A percentile compares a stretch with the other conserved stretches of the same genome.
Evolutionary conservation across 495 filamentous ascomycete species (phyloP).

Genomic region (Astrocystis sublimbata): DNA sequence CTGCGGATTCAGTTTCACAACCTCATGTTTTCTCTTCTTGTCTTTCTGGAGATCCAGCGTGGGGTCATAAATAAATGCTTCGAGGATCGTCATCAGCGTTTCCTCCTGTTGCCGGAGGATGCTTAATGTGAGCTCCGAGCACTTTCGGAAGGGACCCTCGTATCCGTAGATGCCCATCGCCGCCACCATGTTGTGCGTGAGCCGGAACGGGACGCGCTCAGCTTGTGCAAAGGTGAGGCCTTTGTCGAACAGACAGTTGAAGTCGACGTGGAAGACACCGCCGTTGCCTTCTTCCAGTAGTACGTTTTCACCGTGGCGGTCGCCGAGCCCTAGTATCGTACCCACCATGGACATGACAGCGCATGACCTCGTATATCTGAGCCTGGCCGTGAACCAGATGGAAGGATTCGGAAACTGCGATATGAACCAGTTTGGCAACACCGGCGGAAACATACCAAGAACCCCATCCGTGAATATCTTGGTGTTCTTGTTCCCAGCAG

Average conservation of each 20-base stretch:
- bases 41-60: constrained; percentile 87
- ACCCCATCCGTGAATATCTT: constrained; percentile 70
- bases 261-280: constrained; percentile 95
- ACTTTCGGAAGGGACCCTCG: constrained; percentile 88
- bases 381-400: constrained; percentile 86
- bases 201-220: constrained; percentile 92
- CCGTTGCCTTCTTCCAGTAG: constrained; percentile 92
- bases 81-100: constrained; percentile 92
- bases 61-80: constrained; percentile 95
- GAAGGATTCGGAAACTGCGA: constrained; percentile 91
- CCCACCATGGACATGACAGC: constrained; percentile 99
- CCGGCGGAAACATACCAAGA: constrained; percentile 67
- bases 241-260: constrained; percentile 99
- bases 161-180: constrained; percentile 93
- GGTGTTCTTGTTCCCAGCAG: constrained; percentile 46
- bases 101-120: constrained; percentile 91
- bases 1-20: constrained; percentile 80
- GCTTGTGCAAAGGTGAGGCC: constrained; percentile 94
- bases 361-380: constrained; percentile 87
- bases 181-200: constrained; percentile 97
- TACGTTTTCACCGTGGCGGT: constrained; percentile 98
- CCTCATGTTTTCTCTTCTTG: constrained; percentile 61
- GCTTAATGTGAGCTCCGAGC: constrained; percentile 80
- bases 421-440: constrained; percentile 92
- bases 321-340: constrained; percentile 88